Percentiles rank a stretch among this genome's conserved stretches.
These are phyloP conservation scores for Cladophialophora immunda DNA, from an alignment of 2,329 filamentous ascomycete species.

Conservation along the genomic window DNA sequence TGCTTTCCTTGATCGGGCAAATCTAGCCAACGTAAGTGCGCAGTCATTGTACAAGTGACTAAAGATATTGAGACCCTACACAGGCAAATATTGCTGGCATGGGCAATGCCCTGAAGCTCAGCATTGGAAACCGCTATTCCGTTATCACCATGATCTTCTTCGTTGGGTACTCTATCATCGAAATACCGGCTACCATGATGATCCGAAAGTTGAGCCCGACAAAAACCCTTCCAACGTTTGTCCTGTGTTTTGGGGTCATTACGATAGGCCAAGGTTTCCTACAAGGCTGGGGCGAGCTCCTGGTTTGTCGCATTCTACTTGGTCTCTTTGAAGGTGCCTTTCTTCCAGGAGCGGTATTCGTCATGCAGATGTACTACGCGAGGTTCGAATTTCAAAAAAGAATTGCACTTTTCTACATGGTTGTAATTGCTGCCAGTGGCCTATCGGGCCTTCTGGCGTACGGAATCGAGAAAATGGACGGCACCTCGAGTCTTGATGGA, in stretches of 20 bases:
- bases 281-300: background rate
- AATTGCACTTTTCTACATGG: slow-evolving; percentile 40
- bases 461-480: slow-evolving; percentile 45
- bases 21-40: too few relatives aligned
- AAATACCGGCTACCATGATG: slow-evolving; percentile 4
- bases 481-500: background rate
- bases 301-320: background rate
- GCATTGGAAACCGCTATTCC: slow-evolving; percentile 5
- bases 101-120: background rate
- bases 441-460: slow-evolving; percentile 50
- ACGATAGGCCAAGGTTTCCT: background rate
- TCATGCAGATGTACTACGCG: slow-evolving; percentile 49
- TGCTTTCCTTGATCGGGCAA: too few relatives aligned
- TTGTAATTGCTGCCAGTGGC: slow-evolving; percentile 39
- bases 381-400: slow-evolving; percentile 48
- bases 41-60: too few relatives aligned
- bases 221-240: too few relatives aligned
- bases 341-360: slow-evolving; percentile 37
- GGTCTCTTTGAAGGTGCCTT: background rate
- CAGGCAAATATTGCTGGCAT: background rate
- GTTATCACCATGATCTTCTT: slow-evolving; percentile 18
- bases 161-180: slow-evolving; percentile 4
- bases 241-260: background rate
- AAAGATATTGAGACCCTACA: too few relatives aligned
- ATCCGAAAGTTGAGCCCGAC: too few relatives aligned